Percentiles rank a stretch among this genome's conserved stretches.
Conservation (phyloP, 768 basidiomycete genomes). For the Tylopilus vinaceipallidus region DNA sequence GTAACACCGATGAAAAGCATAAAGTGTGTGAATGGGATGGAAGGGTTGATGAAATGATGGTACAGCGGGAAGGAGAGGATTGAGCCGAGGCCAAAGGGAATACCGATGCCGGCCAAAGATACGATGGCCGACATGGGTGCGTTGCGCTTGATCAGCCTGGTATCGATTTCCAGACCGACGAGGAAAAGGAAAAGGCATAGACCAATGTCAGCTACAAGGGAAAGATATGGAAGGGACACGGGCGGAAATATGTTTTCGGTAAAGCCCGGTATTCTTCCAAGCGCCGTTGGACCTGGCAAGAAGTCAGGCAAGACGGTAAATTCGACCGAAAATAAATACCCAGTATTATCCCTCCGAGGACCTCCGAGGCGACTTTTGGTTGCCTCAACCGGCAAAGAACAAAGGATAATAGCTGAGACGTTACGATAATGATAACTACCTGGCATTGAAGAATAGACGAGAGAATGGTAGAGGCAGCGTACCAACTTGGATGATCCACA, state of each 20-base stretch:
- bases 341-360: conserved; percentile 85
- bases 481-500: conserved; percentile 84
- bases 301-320: not conserved
- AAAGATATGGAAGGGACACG: conserved; percentile 71
- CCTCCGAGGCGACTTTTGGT: conserved; percentile 82
- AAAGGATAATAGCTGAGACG: conserved; percentile 71
- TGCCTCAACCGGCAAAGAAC: conserved; percentile 73
- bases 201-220: conserved; percentile 86
- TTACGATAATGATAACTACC: conserved; percentile 77
- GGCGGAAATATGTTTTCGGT: conserved; percentile 80
- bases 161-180: conserved; percentile 90
- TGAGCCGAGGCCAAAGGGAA: conserved; percentile 88
- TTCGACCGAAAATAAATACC: conserved; percentile 43
- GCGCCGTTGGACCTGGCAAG: conserved; percentile 44
- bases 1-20: conserved; percentile 94
- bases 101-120: conserved; percentile 75
- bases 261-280: conserved; percentile 87
- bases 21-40: conserved; percentile 79
- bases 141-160: conserved; percentile 73
- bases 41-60: conserved; percentile 57
- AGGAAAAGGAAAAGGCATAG: conserved; percentile 88
- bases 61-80: conserved; percentile 58
- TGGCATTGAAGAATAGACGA: not conserved
- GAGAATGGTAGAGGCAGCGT: conserved; percentile 19
- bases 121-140: conserved; percentile 64